Evolutionary conservation across 306 rosid genomes (phyloP), one percentile per base, ranked within the genome.

Genomic region (Purshia tridentata): DNA sequence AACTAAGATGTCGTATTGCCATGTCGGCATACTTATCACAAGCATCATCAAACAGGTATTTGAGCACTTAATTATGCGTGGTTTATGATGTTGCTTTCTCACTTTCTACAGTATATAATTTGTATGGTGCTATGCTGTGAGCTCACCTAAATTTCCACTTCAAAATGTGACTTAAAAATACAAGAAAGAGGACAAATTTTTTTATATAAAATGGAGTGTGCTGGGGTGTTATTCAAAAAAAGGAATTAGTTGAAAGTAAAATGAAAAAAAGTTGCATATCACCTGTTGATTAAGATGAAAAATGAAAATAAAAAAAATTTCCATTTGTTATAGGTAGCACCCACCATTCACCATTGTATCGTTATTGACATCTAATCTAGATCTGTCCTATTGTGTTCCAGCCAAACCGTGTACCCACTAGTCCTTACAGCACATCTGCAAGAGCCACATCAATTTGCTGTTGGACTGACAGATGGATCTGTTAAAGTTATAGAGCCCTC

Each of bases 401-500:
- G 82, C 84, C 89, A 81, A 57, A 54, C 82, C 16, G 84, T 77
- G 55, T 67, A 74, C 84, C 94, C 94, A 19, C 77, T 81, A 7
- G 91, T 82, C 57, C 75, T 89, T 56, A 88, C 91, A 7, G 81
- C 88, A 50, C 91, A 89, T 83, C 88, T 90, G 3, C 75, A 65
- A 9, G 91, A 89, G 57, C 86, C 89, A 12, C 72, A 86, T 66
- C 94, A 89, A 74, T 84, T 89, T 50, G 89, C 94, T 4, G 77
- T 89, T 52, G 94, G 94, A 54, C 70, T 86, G 74, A 80, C 76
- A 6, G 89, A 89, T 75, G 94, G 94, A 57, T 82, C 91, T 4
- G 89, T 89, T 22, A 86, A 77, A 83, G 91, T 89, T 74, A 81
- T 89, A 50, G 94, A 89, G 71, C 94, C 94, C 40, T 63, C 69